Conservation (phyloP, 495 filamentous ascomycete genomes). For the Aspergillus kassunensis region DNA sequence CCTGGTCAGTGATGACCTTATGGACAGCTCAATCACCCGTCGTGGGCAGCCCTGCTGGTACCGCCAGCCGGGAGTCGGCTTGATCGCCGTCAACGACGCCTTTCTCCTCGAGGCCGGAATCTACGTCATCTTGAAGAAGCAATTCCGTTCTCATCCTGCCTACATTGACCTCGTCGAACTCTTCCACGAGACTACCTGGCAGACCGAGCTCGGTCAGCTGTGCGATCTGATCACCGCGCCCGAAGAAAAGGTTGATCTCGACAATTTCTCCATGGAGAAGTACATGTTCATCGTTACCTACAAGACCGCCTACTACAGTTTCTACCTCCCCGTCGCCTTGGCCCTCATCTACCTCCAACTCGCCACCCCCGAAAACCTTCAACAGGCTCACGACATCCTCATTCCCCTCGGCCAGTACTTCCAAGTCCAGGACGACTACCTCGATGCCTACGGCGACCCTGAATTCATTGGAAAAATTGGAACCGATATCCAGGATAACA, state of each 20-base stretch:
- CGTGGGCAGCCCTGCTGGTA: slow-evolving; percentile 97
- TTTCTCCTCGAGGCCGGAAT: slow-evolving; percentile 93
- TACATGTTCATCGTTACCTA: slow-evolving; percentile 98
- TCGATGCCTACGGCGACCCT: slow-evolving; percentile 93
- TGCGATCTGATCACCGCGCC: slow-evolving; percentile 95
- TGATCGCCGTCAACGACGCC: slow-evolving; percentile 96
- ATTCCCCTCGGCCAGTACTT: slow-evolving; percentile 99
- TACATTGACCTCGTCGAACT: slow-evolving; percentile 91
- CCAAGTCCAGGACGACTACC: slow-evolving; percentile 97
- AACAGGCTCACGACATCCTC: slow-evolving; percentile 82
- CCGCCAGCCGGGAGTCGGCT: slow-evolving; percentile 75
- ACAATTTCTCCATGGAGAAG: slow-evolving; percentile 92
- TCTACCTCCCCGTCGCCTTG: slow-evolving; percentile 96
- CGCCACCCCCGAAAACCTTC: slow-evolving; percentile 79
- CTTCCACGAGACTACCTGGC: slow-evolving; percentile 89
- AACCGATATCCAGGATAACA: slow-evolving; percentile 98
- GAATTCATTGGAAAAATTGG: slow-evolving; percentile 97
- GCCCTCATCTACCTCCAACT: slow-evolving; percentile 76
- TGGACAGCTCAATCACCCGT: slow-evolving; percentile 90
- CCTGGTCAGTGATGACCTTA: slow-evolving; percentile 97
- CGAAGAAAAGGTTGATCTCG: slow-evolving; percentile 79
- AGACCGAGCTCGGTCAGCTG: slow-evolving; percentile 91
- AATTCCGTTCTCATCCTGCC: slow-evolving; percentile 77
- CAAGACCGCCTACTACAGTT: slow-evolving; percentile 98
- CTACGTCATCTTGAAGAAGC: slow-evolving; percentile 86